Conservation (phyloP, 2,329 filamentous ascomycete genomes). For the Tolypocladium cylindrosporum region DNA sequence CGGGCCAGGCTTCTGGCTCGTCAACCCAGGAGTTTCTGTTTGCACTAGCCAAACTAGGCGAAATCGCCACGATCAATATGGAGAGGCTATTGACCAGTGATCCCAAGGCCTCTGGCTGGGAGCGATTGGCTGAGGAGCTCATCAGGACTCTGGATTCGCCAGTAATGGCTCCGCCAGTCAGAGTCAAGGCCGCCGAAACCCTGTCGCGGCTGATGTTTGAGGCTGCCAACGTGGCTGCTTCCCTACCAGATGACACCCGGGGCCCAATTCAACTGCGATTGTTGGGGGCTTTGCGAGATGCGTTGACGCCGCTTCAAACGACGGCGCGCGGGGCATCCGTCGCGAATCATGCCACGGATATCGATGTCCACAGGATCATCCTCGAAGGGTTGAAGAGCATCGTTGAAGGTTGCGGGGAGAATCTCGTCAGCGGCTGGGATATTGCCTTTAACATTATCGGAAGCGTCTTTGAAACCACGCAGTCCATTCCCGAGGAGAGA, state of each 20-base stretch:
- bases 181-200: conserved; percentile 53
- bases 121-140: conserved; percentile 48
- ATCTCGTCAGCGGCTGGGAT: conserved; percentile 73
- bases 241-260: conserved; percentile 38
- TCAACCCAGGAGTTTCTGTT: conserved; percentile 55
- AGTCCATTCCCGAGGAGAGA: conserved; percentile 20
- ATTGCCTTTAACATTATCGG: conserved; percentile 77
- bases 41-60: conserved; percentile 63
- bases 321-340: conserved; percentile 43
- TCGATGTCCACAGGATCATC: conserved; percentile 71
- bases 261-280: conserved; percentile 62
- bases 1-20: conserved; percentile 31
- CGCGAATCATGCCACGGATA: conserved; percentile 51
- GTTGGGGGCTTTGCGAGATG: conserved; percentile 54
- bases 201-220: conserved; percentile 49
- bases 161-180: conserved; percentile 38
- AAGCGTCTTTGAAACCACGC: conserved; percentile 57
- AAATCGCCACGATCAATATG: conserved; percentile 65
- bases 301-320: conserved; percentile 44
- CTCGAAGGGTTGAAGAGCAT: conserved; percentile 74
- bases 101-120: conserved; percentile 67
- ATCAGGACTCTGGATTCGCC: conserved; percentile 39
- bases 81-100: conserved; percentile 60
- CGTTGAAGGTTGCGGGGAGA: conserved; percentile 81
- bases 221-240: conserved; percentile 44